Evolutionary conservation across 306 rosid species (phyloP), one percentile per base, ranked within the genome.

Genomic region (Trifolium pratense): DNA sequence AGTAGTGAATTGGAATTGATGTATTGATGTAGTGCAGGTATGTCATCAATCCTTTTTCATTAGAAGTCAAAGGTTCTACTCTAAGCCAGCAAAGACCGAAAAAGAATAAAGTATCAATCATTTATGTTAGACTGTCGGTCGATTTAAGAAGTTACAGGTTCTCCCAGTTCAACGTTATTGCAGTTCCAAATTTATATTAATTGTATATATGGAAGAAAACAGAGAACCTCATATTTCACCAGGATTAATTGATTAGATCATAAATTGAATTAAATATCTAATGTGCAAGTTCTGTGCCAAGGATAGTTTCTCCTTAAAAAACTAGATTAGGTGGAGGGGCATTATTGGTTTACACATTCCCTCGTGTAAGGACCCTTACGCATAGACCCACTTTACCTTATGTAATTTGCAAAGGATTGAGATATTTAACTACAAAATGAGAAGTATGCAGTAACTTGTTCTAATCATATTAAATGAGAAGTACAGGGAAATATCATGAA

Each of bases 391-490:
- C 68, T 49, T 49, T 20, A 51, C 57, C 10, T 20, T 53, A 9
- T 18, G 31, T n/a, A 31, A 45, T 18, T 37, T 12, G 17, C 70
- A 74, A 61, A 48, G 49, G 37, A 49, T 73, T 26, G 9, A 49
- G 39, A 29, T 49, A 49, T 49, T n/a, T n/a, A n/a, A n/a, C n/a
- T 51, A 46, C 14, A 20, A 79, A 34, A 55, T 32, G 29, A 77
- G 51, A 56, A 68, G 32, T 40, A 18, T 32, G 58, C 21, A 9
- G 13, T 43, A 29, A 36, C 31, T 43, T 43, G 51, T 71, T 66
- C 73, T 39, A 43, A 55, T 17, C 52, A 81, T 66, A 77, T 72
- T 60, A n/a, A 57, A 49, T 60, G 59, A 67, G 9, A 12, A 63
- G 51, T 45, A 36, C 64, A 72, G 6, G 60, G 59, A 81, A 60